phyloP scores from a whole-genome alignment of 78 protist species.

The Dictyostelium citrinum region DNA sequence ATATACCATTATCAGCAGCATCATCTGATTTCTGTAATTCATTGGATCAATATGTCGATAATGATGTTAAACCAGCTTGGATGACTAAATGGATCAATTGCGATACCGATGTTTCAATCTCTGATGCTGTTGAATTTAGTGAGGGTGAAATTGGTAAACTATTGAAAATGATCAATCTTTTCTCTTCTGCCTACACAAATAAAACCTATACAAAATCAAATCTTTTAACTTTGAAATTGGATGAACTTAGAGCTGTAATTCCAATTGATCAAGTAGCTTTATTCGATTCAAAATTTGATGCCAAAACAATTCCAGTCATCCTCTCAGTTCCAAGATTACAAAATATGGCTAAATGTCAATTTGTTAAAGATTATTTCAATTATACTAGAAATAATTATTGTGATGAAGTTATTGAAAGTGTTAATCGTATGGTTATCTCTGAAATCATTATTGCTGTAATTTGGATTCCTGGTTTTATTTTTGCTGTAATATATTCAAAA shows the following conservation, averaged over 20 bases:
- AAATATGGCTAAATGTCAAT: slow-evolving; percentile 3
- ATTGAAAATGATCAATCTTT: neutral
- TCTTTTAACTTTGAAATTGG: neutral
- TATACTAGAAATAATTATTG: slow-evolving; percentile 4
- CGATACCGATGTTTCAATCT: neutral
- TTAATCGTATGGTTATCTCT: slow-evolving; percentile 28
- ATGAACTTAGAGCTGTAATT: neutral
- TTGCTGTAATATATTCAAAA: slow-evolving; percentile 32
- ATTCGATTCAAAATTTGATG: slow-evolving; percentile 17
- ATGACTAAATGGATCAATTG: slow-evolving; percentile 41
- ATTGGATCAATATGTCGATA: neutral
- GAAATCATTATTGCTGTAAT: slow-evolving; percentile 31
- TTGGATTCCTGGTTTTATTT: slow-evolving; percentile 62
- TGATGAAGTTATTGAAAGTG: slow-evolving; percentile 12
- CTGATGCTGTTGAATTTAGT: neutral
- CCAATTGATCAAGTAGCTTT: neutral
- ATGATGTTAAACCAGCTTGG: slow-evolving; percentile 10
- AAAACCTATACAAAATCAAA: slow-evolving; percentile 2
- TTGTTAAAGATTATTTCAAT: slow-evolving; percentile 7
- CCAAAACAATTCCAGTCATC: neutral
- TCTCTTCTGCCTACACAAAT: neutral
- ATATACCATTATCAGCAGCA: slow-evolving; percentile 43
- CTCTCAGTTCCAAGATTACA: slow-evolving; percentile 11
- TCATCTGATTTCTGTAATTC: slow-evolving; percentile 29
- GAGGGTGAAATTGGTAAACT: neutral